These are phyloP conservation scores for Eucalyptus erythrocorys DNA, from an alignment of 345 rosid genomes.

Conservation along the genomic window DNA sequence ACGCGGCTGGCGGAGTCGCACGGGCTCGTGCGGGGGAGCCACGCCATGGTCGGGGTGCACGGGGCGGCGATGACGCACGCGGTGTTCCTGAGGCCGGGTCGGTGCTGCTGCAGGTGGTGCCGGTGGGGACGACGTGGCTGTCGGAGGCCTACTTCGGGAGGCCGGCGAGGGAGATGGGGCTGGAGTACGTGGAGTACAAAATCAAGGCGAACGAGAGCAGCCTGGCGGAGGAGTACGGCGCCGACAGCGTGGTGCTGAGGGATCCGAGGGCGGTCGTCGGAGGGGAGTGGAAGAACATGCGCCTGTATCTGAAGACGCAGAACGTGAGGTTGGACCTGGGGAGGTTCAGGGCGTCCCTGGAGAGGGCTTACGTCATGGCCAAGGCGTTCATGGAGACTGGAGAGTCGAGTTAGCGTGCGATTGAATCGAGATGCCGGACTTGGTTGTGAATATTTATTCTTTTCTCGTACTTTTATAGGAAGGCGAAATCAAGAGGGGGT, in stretches of 20 bases:
- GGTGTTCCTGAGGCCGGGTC: conserved; percentile 5
- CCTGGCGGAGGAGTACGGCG: conserved; percentile 4
- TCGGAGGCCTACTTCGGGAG: conserved; percentile 3
- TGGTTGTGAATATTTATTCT: neutral
- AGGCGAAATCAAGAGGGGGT: neutral
- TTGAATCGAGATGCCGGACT: neutral
- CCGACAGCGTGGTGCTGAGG: neutral
- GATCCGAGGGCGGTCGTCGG: conserved; percentile 3
- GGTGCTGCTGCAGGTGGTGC: conserved; percentile 21
- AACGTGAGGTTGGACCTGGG: conserved; percentile 29
- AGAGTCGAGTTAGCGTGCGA: neutral
- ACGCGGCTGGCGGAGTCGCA: neutral
- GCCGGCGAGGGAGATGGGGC: conserved; percentile 12
- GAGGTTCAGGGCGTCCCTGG: conserved; percentile 30
- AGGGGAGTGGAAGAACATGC: conserved; percentile 10
- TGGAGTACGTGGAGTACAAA: conserved; percentile 15
- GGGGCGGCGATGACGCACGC: conserved; percentile 23
- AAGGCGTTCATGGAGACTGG: conserved; percentile 18
- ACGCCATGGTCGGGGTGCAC: conserved; percentile 23
- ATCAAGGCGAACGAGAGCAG: conserved; percentile 17
- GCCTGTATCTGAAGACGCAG: conserved; percentile 26
- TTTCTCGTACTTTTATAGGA: neutral
- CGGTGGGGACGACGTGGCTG: conserved; percentile 13
- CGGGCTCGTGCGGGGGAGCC: conserved; percentile 7
- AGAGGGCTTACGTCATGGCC: conserved; percentile 19